Evolutionary conservation across 176 grass and related monocot species (phyloP), one percentile per base, ranked within the genome.

Genomic region (Carex cristatella): DNA sequence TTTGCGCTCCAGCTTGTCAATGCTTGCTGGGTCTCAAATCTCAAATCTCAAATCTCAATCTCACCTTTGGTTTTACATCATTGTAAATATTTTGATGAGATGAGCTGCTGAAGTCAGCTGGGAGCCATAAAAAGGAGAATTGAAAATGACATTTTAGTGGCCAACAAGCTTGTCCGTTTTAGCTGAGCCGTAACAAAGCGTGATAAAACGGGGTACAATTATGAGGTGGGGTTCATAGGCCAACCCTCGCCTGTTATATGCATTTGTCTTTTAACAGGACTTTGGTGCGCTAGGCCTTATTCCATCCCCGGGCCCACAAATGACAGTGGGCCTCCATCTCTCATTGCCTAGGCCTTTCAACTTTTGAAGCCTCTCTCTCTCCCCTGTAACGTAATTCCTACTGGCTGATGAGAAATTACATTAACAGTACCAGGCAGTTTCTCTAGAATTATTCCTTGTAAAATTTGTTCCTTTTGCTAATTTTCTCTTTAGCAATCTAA

Each of bases 381-480:
- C 15, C 30, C 10, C 30, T 63, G 14, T 67, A 83, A 85, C 78
- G 79, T 89, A 86, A 90, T 90, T 90, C 80, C 65, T 70, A 69
- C 69, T 59, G 77, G 65, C 77, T 7, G 6, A 46, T 42, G 15
- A 77, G 81, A 69, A 74, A 80, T 79, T 49, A 80, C 32, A 61
- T 38, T 7, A 71, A 61, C 65, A 60, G 62, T 54, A 14, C 18
- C 66, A 75, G 23, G 5, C 66, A 75, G 79, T 37, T 27, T 54
- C 57, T 74, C 86, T 83, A 63, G 16, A 19, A 56, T 37, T 32
- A 73, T n/a, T 35, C n/a, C 7, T 46, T 46, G 62, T 69, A 35
- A 5, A 38, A 69, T 69, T 69, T 38, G 0, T 15, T 8, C 0
- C 13, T 65, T 65, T 65, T 30, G 10, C 23, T 10, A 49, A 49